These are phyloP conservation scores for Lactarius hengduanensis DNA, from an alignment of 768 basidiomycete species.

Conservation along the genomic window DNA sequence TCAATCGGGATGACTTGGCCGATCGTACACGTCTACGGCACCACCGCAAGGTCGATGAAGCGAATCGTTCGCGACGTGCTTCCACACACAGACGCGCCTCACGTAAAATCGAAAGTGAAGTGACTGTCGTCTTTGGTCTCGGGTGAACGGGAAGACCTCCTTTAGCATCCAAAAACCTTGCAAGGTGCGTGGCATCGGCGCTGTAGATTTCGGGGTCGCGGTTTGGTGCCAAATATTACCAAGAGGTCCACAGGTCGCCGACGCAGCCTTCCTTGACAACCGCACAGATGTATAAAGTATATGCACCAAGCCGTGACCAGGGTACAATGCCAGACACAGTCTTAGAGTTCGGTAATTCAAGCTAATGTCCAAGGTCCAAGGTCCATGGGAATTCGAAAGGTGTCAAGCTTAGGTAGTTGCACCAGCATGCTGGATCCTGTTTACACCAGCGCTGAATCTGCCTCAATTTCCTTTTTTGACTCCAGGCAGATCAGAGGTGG, in stretches of 20 bases:
- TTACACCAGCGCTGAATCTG: too few species aligned
- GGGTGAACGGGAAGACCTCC: constrained; percentile 2
- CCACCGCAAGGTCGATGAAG: constrained; percentile 23
- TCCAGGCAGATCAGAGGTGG: too few species aligned
- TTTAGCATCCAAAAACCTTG: constrained; percentile 10
- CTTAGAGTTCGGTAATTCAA: too few species aligned
- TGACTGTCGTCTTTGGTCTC: constrained; percentile 20
- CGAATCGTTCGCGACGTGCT: constrained; percentile 22
- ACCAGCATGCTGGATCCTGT: too few species aligned
- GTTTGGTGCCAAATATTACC: constrained; percentile 24
- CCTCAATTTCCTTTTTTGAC: too few species aligned
- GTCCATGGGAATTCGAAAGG: too few species aligned
- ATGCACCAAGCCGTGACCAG: constrained; percentile 19
- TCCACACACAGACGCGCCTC: constrained; percentile 13
- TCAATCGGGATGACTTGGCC: constrained; percentile 14
- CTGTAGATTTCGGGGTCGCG: constrained; percentile 20
- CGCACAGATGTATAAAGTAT: constrained; percentile 16
- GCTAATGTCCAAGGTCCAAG: too few species aligned
- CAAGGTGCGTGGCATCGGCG: constrained; percentile 9
- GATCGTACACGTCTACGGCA: constrained; percentile 7
- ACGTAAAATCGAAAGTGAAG: not conserved
- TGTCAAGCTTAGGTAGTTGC: too few species aligned
- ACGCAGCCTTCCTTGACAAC: constrained; percentile 26
- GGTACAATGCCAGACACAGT: too few species aligned
- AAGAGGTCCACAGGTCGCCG: constrained; percentile 22